Percentiles rank a stretch among this genome's conserved stretches.
These are phyloP conservation scores for Polysphondylium violaceum DNA, from an alignment of 78 protist species.

Conservation along the genomic window DNA sequence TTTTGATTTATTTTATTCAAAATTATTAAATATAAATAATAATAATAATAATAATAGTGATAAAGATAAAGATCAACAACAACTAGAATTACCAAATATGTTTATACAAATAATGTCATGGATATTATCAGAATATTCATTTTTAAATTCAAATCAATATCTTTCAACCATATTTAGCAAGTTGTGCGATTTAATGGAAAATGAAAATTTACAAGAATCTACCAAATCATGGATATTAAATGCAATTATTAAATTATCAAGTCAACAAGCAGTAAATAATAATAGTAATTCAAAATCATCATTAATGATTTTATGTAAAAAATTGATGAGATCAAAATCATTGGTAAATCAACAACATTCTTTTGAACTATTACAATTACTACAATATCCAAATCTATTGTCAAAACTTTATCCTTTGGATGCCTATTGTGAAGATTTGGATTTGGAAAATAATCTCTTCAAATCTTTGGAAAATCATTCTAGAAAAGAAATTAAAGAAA, in stretches of 20 bases:
- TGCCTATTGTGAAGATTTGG: constrained; percentile 66
- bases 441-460: not conserved
- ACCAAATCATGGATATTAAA: constrained; percentile 57
- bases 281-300: not conserved
- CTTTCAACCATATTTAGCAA: not conserved
- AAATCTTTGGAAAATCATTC: not conserved
- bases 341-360: constrained; percentile 24
- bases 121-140: constrained; percentile 57
- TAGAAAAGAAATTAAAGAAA: not conserved
- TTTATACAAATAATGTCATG: constrained; percentile 40
- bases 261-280: constrained; percentile 44
- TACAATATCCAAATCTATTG: not conserved
- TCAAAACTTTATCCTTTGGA: constrained; percentile 20
- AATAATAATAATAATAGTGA: not conserved
- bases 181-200: constrained; percentile 38
- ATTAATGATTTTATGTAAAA: constrained; percentile 42
- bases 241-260: constrained; percentile 10
- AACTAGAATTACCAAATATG: constrained; percentile 29
- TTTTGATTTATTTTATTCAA: not conserved
- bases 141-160: not conserved
- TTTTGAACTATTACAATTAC: constrained; percentile 25
- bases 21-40: not conserved
- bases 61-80: constrained; percentile 4
- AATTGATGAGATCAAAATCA: constrained; percentile 16
- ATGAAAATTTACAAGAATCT: constrained; percentile 18